phyloP scores from a whole-genome alignment of 768 basidiomycete genomes.

The Trametes sanguinea region DNA sequence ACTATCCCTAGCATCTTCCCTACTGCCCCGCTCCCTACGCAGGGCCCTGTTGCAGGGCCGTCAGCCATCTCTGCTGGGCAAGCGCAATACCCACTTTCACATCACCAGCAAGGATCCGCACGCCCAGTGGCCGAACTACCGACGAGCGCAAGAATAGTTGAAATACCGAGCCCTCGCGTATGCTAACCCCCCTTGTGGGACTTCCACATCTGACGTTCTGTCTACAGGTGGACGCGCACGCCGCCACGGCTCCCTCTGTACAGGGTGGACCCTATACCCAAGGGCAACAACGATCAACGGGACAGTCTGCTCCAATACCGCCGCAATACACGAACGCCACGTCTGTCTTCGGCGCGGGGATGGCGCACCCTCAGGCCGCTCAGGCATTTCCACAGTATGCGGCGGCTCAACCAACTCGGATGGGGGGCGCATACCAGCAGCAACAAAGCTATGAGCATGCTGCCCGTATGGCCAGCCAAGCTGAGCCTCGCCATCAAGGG shows the following conservation, averaged over 20 bases:
- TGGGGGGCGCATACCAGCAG: not conserved
- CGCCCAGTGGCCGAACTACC: slow-evolving; percentile 18
- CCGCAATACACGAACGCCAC: not conserved
- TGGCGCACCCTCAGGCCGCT: not conserved
- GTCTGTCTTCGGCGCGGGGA: not conserved
- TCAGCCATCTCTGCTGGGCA: not conserved
- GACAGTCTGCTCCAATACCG: not conserved
- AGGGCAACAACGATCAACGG: not conserved
- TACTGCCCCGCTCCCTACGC: not conserved
- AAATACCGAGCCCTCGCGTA: slow-evolving; percentile 19
- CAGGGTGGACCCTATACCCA: not conserved
- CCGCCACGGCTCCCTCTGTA: not conserved
- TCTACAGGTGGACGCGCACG: not conserved
- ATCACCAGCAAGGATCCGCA: not conserved
- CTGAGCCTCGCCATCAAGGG: not conserved
- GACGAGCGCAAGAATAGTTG: slow-evolving; percentile 39
- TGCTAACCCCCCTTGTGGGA: not conserved
- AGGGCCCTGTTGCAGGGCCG: not conserved
- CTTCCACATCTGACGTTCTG: not conserved
- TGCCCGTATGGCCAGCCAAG: not conserved
- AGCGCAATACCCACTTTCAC: not conserved
- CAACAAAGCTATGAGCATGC: not conserved
- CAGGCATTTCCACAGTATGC: not conserved
- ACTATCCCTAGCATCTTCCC: not conserved
- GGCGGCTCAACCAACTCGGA: not conserved